A percentile compares a stretch with the other conserved stretches of the same genome.
These are phyloP conservation scores for Litchi chinensis DNA, from an alignment of 345 rosid genomes.

Conservation along the genomic window DNA sequence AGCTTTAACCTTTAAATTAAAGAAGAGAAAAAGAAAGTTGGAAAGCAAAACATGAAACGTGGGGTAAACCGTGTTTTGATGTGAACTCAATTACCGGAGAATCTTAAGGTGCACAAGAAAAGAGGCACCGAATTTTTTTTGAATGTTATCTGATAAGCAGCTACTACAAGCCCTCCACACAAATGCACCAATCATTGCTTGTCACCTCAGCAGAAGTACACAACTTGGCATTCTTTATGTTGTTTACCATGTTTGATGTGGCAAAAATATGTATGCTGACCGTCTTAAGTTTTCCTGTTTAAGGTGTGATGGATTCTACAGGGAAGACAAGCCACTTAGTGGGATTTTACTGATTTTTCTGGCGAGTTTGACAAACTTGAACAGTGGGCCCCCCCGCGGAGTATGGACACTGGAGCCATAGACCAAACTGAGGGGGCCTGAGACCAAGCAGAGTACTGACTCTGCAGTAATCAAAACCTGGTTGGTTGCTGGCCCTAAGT, in stretches of 20 bases:
- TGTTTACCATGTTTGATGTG: neutral
- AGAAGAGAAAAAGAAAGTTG: neutral
- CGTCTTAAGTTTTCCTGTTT: too few relatives aligned
- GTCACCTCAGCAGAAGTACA: neutral
- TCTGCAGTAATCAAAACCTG: neutral
- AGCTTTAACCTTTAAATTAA: slow-evolving; percentile 3
- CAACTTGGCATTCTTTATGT: neutral
- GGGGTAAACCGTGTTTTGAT: slow-evolving; percentile 28
- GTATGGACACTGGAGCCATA: neutral
- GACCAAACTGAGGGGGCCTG: neutral
- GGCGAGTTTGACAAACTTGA: slow-evolving; percentile 13
- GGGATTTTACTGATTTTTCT: neutral
- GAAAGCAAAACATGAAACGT: slow-evolving; percentile 13
- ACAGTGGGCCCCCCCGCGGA: neutral
- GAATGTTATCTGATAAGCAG: slow-evolving; percentile 5
- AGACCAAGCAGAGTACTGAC: neutral
- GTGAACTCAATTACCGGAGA: slow-evolving; percentile 19
- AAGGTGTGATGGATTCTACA: neutral
- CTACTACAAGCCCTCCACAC: neutral
- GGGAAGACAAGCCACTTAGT: neutral
- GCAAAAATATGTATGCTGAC: neutral
- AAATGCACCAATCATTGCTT: slow-evolving; percentile 4
- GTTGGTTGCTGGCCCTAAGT: neutral
- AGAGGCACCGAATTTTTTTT: slow-evolving; percentile 55
- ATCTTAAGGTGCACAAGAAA: slow-evolving; percentile 42